Evolutionary conservation across 441 rosid species (phyloP), one percentile per base, ranked within the genome.

Genomic region (Lepidium campestre): DNA sequence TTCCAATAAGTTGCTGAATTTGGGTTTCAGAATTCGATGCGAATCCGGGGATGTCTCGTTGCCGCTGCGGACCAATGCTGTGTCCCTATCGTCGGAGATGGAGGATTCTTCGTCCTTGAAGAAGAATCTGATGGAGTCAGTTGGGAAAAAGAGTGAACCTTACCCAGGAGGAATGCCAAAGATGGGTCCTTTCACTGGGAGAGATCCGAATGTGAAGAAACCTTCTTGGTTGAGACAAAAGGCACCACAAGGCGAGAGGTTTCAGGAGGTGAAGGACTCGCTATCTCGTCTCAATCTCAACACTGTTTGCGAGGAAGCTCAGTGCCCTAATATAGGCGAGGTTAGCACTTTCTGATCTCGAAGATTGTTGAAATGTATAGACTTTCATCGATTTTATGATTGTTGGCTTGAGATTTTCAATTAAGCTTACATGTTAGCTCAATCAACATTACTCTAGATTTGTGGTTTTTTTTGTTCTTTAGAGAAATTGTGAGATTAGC

Each of bases 321-420:
- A 91, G 70, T 91, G 99, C 74, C 98, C 98, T 44, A 94, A 94
- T 65, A 89, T 91, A 20, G 98, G 98, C 52, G 97, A 89, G 96
- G 96, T 84, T 65, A 9, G n/a, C 37, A 4, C 25, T 32, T 14
- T 48, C 17, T 11, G 1, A 23, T 67, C 17, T 41, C 22, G 29
- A 27, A 18, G 25, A 14, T 20, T 48, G 10, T 18, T 69, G 11
- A 53, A 10, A 40, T 55, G 17, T 6, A 53, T 65, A 11, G 19
- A 0, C 10, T 27, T 41, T 23, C 2, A 53, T 65, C 11, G 19
- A 1, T 10, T 52, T 41, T 35, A 15, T 41, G 31, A 68, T 35
- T 36, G 13, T 55, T 5, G 39, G 40, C 17, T 2, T 46, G 36
- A 8, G 45, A 19, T 10, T 18, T 23, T 22, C 10, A 32, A 25